Conservation (phyloP, 1,284 basidiomycete species). For the Uromyces viciae-fabae region DNA sequence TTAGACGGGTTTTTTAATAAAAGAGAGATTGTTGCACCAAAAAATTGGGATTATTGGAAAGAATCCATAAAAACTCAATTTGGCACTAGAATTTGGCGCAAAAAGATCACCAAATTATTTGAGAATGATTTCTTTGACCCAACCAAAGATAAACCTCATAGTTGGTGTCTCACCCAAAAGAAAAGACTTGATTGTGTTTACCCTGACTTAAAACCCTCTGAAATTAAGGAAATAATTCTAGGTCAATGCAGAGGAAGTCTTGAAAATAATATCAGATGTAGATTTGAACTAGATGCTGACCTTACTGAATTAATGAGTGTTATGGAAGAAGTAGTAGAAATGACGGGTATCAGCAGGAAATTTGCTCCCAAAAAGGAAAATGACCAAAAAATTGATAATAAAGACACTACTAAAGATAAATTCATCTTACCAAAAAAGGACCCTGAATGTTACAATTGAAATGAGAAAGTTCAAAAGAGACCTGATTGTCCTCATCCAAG, state of each 20-base stretch:
- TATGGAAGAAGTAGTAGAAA: conserved; percentile 5
- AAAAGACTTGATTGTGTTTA: neutral
- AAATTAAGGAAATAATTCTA: neutral
- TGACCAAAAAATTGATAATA: too few species aligned
- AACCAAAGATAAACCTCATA: neutral
- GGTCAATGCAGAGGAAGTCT: neutral
- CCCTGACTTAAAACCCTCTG: neutral
- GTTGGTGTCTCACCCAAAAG: conserved; percentile 2
- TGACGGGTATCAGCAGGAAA: neutral
- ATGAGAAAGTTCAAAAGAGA: neutral
- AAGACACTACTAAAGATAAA: too few species aligned
- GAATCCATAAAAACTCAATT: neutral
- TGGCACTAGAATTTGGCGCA: neutral
- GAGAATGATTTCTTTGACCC: conserved; percentile 1
- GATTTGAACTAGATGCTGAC: neutral
- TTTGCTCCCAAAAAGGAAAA: too few species aligned
- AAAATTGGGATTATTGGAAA: neutral
- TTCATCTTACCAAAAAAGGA: neutral
- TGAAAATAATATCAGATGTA: neutral
- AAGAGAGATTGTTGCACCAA: neutral
- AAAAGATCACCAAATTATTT: neutral
- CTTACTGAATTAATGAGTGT: neutral
- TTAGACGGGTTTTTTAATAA: neutral
- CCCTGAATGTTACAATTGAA: conserved; percentile 10
- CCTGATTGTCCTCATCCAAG: neutral